These are phyloP conservation scores for Plantago major DNA, from an alignment of 257 asterid genomes.

Conservation along the genomic window DNA sequence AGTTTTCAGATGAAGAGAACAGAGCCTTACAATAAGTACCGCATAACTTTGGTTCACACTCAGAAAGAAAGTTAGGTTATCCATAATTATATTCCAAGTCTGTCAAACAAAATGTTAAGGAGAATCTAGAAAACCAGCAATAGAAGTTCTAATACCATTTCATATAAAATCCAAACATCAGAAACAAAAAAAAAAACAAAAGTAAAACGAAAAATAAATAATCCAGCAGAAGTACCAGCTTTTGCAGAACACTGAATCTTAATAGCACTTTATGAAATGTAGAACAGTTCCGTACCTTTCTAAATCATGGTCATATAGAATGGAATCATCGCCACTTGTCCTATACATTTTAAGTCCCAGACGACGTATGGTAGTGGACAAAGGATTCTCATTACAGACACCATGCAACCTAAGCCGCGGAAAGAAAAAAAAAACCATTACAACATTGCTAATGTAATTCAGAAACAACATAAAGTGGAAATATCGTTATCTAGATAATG, in stretches of 20 bases:
- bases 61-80: too few species aligned
- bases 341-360: constrained; percentile 85
- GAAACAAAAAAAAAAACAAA: too few species aligned
- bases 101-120: too few species aligned
- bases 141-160: background rate
- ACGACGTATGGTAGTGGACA: constrained; percentile 86
- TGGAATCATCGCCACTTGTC: constrained; percentile 93
- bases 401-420: constrained; percentile 78
- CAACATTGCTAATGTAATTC: constrained; percentile 1
- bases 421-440: constrained; percentile 5
- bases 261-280: constrained; percentile 9
- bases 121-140: background rate
- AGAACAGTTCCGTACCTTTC: constrained; percentile 59
- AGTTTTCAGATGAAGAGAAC: too few species aligned
- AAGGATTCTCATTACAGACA: constrained; percentile 96
- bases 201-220: too few species aligned
- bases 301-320: constrained; percentile 92
- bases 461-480: background rate
- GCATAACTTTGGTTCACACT: too few species aligned
- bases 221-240: too few species aligned
- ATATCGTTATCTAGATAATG: constrained; percentile 6
- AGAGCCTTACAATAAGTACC: too few species aligned
- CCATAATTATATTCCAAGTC: too few species aligned
- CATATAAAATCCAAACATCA: background rate
- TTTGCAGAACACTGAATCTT: background rate